Evolutionary conservation across 108 stramenopile genomes (phyloP).

Genomic region (Fistulifera solaris): DNA sequence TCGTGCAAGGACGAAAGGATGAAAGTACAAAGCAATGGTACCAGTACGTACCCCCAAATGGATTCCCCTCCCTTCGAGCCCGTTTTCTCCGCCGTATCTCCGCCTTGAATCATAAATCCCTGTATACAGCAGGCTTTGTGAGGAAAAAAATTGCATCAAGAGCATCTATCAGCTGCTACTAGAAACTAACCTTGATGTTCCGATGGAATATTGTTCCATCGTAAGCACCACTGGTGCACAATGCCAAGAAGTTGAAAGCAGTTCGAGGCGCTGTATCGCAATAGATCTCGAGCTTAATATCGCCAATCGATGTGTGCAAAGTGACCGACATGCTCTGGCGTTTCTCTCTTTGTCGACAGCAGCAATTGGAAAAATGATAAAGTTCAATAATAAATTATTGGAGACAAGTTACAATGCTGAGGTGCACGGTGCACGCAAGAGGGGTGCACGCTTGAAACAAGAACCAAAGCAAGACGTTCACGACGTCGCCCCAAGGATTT

Average conservation of each 20-base stretch:
- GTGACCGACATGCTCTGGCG: slow-evolving; percentile 75
- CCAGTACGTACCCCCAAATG: slow-evolving; percentile 96
- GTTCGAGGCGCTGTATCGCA: slow-evolving; percentile 93
- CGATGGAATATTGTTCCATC: slow-evolving; percentile 91
- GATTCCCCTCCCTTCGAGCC: slow-evolving; percentile 79
- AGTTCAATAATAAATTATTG: no score
- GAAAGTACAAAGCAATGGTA: no score
- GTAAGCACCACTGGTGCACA: slow-evolving; percentile 85
- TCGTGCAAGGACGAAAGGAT: not conserved
- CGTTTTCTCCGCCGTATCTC: slow-evolving; percentile 39
- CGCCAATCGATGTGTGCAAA: slow-evolving; percentile 87
- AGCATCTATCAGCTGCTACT: not conserved
- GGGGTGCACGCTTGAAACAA: no score
- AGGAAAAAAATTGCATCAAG: not conserved
- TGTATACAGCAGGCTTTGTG: not conserved
- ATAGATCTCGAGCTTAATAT: slow-evolving; percentile 92
- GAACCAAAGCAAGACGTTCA: no score
- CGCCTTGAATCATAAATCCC: slow-evolving; percentile 9
- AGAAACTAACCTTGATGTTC: slow-evolving; percentile 72
- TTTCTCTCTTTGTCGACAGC: not conserved
- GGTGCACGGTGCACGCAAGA: no score
- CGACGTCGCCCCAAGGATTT: no score
- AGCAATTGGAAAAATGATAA: no score
- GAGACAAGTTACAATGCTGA: no score
- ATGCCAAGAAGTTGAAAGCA: slow-evolving; percentile 79